phyloP scores from a whole-genome alignment of 805 yeast genomes.

The Schwanniomyces sp. region DNA sequence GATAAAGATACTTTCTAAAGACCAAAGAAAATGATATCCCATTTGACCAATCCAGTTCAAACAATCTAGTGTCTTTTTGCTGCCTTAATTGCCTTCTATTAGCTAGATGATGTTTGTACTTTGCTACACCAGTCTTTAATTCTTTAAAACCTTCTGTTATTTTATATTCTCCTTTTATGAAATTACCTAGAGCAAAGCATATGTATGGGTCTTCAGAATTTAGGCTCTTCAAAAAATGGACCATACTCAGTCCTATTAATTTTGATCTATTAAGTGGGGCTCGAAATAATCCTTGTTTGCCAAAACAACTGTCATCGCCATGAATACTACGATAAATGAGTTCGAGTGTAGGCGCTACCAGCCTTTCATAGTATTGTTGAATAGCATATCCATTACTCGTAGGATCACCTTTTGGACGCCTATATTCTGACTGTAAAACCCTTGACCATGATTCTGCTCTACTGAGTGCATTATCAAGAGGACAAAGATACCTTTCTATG shows the following conservation, averaged over 20 bases:
- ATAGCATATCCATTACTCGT: too few relatives aligned
- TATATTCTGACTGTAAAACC: too few relatives aligned
- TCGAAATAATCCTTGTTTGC: background rate
- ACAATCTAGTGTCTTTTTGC: background rate
- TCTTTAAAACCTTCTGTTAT: conserved; percentile 2
- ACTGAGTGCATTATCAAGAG: too few relatives aligned
- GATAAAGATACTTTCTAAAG: background rate
- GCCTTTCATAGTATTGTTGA: too few relatives aligned
- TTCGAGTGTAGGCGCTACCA: too few relatives aligned
- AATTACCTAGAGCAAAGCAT: conserved; percentile 2
- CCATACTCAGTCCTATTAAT: background rate
- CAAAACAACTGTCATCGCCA: too few relatives aligned
- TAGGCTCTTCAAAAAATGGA: background rate
- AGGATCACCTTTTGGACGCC: too few relatives aligned
- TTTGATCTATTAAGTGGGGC: conserved; percentile 1
- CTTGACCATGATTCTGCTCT: too few relatives aligned
- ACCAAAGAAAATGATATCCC: background rate
- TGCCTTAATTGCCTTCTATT: background rate
- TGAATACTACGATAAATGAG: too few relatives aligned
- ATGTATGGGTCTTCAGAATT: background rate
- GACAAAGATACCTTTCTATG: too few relatives aligned
- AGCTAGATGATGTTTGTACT: background rate
- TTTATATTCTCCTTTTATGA: background rate
- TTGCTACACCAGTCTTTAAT: background rate
- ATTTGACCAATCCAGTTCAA: background rate